phyloP scores from a whole-genome alignment of 148 eudicot genomes.

The Salicornia ramosissima region DNA sequence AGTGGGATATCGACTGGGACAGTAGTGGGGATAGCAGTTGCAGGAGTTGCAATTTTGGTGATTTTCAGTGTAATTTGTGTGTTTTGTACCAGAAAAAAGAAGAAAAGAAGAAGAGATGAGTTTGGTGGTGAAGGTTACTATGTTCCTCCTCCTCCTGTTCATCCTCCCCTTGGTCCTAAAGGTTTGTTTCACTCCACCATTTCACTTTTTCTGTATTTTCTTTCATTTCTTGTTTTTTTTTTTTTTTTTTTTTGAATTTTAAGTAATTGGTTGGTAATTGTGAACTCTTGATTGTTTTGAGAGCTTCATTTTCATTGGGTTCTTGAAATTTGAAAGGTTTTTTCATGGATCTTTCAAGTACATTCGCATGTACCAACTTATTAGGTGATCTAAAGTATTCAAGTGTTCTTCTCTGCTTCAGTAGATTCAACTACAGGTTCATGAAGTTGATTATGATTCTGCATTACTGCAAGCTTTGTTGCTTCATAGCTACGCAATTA shows the following conservation, averaged over 20 bases:
- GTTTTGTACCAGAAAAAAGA: constrained; percentile 56
- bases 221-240: background rate
- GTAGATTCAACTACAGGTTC: too few species aligned
- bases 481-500: background rate
- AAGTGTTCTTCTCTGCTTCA: too few species aligned
- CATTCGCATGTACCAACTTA: too few species aligned
- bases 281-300: too few species aligned
- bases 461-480: background rate
- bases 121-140: constrained; percentile 41
- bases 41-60: constrained; percentile 45
- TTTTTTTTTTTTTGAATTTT: background rate
- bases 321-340: constrained; percentile 1
- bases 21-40: constrained; percentile 71
- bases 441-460: too few species aligned
- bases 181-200: constrained; percentile 23
- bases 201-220: background rate
- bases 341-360: background rate
- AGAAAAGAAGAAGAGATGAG: constrained; percentile 39
- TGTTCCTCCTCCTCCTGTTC: constrained; percentile 40
- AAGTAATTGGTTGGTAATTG: too few species aligned
- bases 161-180: constrained; percentile 39
- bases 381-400: too few species aligned
- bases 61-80: constrained; percentile 48
- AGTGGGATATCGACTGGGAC: constrained; percentile 51
- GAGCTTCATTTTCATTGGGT: too few species aligned